Evolutionary conservation across 805 yeast species (phyloP).

Genomic region (Wickerhamiella occidentalis): DNA sequence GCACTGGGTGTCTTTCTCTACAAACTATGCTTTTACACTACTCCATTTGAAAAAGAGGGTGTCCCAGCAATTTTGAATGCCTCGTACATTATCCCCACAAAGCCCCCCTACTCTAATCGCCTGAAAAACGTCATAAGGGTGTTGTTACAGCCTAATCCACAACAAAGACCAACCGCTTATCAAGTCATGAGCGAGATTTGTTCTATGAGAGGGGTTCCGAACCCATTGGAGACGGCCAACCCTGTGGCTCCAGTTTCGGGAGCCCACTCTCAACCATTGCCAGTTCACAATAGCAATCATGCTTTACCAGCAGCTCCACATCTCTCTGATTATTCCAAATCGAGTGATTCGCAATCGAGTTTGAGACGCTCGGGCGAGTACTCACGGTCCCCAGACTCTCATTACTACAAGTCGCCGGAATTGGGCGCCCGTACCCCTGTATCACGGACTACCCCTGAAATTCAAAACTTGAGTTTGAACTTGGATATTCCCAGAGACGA

Average conservation of each 20-base stretch:
- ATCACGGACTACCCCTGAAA: background rate
- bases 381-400: slow-evolving; percentile 3
- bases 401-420: background rate
- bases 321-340: slow-evolving; percentile 1
- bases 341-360: background rate
- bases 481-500: background rate
- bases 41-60: slow-evolving; percentile 81
- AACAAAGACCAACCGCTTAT: slow-evolving; percentile 71
- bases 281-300: slow-evolving; percentile 4
- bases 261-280: slow-evolving; percentile 3
- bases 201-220: slow-evolving; percentile 43
- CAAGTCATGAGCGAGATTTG: slow-evolving; percentile 61
- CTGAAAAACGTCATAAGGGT: slow-evolving; percentile 64
- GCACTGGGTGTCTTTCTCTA: slow-evolving; percentile 87
- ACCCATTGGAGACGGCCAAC: slow-evolving; percentile 32
- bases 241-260: background rate
- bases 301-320: background rate
- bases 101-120: slow-evolving; percentile 58
- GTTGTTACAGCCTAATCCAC: slow-evolving; percentile 73
- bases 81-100: slow-evolving; percentile 58
- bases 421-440: background rate
- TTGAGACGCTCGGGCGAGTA: slow-evolving; percentile 8
- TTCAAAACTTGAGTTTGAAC: background rate
- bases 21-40: slow-evolving; percentile 81
- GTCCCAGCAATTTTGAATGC: slow-evolving; percentile 82